Percentiles rank a stretch among this genome's conserved stretches.
Conservation (phyloP, 2,329 filamentous ascomycete genomes). For the Aspergillus persii region DNA sequence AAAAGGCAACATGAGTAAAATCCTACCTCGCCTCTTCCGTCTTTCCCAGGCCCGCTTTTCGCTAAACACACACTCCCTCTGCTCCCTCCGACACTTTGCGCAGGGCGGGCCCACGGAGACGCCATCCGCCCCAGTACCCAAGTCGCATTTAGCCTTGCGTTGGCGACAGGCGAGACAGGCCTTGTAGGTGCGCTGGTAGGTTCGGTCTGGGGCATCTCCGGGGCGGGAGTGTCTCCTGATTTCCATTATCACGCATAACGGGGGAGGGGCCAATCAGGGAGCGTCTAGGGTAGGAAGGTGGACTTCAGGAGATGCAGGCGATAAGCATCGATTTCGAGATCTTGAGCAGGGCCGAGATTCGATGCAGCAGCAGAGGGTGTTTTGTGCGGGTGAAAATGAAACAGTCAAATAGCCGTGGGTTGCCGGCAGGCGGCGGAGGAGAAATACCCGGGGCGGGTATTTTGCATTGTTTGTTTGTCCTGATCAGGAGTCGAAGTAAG, state of each 20-base stretch:
- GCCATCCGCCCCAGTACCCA: constrained; percentile 42
- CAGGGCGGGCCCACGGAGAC: constrained; percentile 42
- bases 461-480: too few species aligned
- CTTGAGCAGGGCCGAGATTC: background rate
- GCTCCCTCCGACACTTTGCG: constrained; percentile 50
- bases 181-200: constrained; percentile 55
- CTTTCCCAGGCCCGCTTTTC: constrained; percentile 44
- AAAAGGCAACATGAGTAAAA: background rate
- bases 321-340: background rate
- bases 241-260: constrained; percentile 18
- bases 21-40: constrained; percentile 34
- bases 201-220: constrained; percentile 28
- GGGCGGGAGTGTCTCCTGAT: constrained; percentile 16
- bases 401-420: constrained; percentile 18
- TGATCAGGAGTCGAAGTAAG: too few species aligned
- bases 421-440: constrained; percentile 3
- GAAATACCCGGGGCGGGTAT: background rate
- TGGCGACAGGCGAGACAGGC: constrained; percentile 54
- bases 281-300: background rate
- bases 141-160: constrained; percentile 53
- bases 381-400: background rate
- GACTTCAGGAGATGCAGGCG: background rate
- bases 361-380: background rate
- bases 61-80: constrained; percentile 50
- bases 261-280: constrained; percentile 13